Base-by-base conservation (phyloP, 1,284 basidiomycete genomes). In the Sporisorium graminicola region DNA sequence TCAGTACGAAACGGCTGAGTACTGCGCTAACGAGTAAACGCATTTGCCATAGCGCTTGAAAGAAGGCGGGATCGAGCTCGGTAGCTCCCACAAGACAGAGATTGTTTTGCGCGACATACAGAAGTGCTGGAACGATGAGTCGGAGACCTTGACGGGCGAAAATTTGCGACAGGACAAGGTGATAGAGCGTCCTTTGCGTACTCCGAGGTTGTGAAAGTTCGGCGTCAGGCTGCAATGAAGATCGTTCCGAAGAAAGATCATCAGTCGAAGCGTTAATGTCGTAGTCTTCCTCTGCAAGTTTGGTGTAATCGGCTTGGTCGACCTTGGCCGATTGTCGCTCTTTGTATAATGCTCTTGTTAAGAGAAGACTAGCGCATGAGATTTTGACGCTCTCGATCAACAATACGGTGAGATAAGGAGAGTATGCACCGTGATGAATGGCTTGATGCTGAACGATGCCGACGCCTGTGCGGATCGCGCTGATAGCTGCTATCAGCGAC, bases 21-120 rank as follows among this genome's bases (percentile, higher is more conserved):
- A 53, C 26, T 1, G 71, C 71, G 40, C 54, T 65, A 27, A 66
- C 37, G 10, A 74, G 40, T 26, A 69, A 56, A 14, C 65, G 65
- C 47, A 74, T 58, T 54, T 74, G 71, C 65, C 65, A 74, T 1
- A 69, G 49, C 20, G 65, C 65, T 26, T 74, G 71, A 37, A 68
- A 74, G 20, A 52, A 62, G 3, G 65, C 52, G 3, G 71, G 71
- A 27, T 65, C 65, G 14, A 74, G 60, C 12, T 69, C 51, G 13
- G 61, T 49, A 16, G 71, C 71, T 5, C 56, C 71, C n/a, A 46
- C 55, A 9, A 69, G 46, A 26, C 58, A 69, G 22, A 74, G 68
- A 24, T 71, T 71, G 50, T 69, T 75, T 42, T 75, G 73, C 2
- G 59, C 55, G 8, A 75, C 73, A 29, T 75, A 75, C 50, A 75